Evolutionary conservation across 306 rosid genomes (phyloP), one percentile per base, ranked within the genome.

Genomic region (Inga leiocalycina): DNA sequence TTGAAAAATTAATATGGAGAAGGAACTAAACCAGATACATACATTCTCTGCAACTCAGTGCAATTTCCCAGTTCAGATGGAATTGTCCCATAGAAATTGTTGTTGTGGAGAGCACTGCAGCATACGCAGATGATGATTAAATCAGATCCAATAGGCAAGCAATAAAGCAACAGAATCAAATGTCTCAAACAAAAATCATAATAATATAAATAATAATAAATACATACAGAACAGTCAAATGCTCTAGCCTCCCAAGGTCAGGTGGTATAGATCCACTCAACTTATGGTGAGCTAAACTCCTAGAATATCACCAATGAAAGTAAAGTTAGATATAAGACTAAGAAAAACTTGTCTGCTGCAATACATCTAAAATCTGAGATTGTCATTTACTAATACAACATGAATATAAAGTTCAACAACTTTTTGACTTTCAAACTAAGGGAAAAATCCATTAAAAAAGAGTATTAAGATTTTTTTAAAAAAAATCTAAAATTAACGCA

Each of bases 11-110:
- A 76, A 85, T 64, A 49, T 32, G 57, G 54, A 46, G 79, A 34
- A 70, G 71, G 57, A 86, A 75, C 77, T 69, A 75, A 69, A 74
- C 49, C 73, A 45, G 80, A 69, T 71, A 86, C 99, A 84, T 89
- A 97, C 99, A 97, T 74, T 86, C 85, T 87, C 84, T 91, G 87
- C 91, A 94, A 82, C 61, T 83, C 87, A 11, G 94, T 90, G 91
- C 99, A 97, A 77, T 97, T 97, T 82, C 97, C 99, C 93, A 97
- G 76, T 70, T 90, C 98, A 81, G 98, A 88, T 72, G 99, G 99
- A 88, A 97, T 88, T 69, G 90, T 74, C 80, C 97, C 98, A 86
- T 92, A 94, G 79, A 97, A 83, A 86, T 90, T 91, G 91, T 97
- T 97, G 90, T 84, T 71, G 78, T 91, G 89, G 80, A 97, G 97